Conservation (phyloP, 2,329 filamentous ascomycete species). For the Boeremia lycopersici region DNA sequence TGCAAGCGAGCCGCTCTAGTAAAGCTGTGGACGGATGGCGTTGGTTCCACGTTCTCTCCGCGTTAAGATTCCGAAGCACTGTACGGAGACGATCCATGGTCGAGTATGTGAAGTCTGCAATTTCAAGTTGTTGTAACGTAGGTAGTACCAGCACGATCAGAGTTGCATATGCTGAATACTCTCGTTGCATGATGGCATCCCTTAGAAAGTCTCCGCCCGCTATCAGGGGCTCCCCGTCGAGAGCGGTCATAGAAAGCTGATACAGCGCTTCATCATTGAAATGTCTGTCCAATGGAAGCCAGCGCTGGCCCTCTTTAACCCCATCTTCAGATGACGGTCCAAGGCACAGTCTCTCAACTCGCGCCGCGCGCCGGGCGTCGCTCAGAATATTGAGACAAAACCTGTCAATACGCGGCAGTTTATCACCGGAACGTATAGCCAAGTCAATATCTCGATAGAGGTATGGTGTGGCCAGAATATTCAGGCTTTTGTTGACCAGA, state of each 20-base stretch:
- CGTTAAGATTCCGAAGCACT: conserved; percentile 23
- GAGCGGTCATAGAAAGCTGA: conserved; percentile 14
- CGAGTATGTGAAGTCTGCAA: conserved; percentile 25
- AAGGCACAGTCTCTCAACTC: conserved; percentile 29
- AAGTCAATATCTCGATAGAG: conserved; percentile 36
- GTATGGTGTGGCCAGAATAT: conserved; percentile 21
- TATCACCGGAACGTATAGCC: conserved; percentile 20
- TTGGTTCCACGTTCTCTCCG: conserved; percentile 5
- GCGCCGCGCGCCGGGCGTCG: conserved; percentile 20
- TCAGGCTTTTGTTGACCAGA: conserved; percentile 19
- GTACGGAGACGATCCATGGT: conserved; percentile 28
- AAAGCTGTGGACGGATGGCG: conserved; percentile 18
- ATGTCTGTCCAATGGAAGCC: conserved; percentile 20
- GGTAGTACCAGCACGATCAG: conserved; percentile 31
- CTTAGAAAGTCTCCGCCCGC: conserved; percentile 22
- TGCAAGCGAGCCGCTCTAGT: conserved; percentile 19
- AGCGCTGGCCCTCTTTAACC: conserved; percentile 23
- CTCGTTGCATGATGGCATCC: conserved; percentile 26
- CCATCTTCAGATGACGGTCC: conserved; percentile 23
- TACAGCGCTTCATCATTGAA: conserved; percentile 23
- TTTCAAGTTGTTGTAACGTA: conserved; percentile 21
- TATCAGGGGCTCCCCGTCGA: conserved; percentile 24
- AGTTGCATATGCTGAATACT: conserved; percentile 35
- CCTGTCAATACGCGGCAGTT: conserved; percentile 31
- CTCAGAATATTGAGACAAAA: conserved; percentile 33